Conservation (phyloP, 2,329 filamentous ascomycete species). For the Cryphonectria radicalis region DNA sequence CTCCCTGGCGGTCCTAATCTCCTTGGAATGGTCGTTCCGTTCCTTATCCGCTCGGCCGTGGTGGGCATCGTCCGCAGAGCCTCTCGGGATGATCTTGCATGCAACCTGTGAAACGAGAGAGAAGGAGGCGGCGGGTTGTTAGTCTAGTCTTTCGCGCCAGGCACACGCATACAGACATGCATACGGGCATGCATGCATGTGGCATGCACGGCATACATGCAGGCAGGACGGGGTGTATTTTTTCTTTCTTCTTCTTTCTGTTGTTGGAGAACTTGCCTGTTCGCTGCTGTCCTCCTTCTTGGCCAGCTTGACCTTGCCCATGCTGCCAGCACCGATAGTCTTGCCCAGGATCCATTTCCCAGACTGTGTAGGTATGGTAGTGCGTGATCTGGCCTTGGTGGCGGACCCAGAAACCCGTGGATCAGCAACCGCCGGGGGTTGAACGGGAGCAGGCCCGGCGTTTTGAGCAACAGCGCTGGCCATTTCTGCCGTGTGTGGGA, state of each 20-base stretch:
- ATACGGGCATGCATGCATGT: neutral
- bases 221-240: neutral
- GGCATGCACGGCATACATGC: neutral
- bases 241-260: too few species aligned
- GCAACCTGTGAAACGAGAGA: conserved; percentile 66
- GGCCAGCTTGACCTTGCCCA: conserved; percentile 98
- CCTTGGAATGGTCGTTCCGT: conserved; percentile 92
- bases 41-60: conserved; percentile 69
- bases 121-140: conserved; percentile 11
- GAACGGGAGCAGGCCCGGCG: conserved; percentile 55
- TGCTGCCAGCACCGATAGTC: conserved; percentile 95
- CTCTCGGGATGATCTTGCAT: conserved; percentile 94
- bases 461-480: conserved; percentile 49
- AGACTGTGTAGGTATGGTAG: conserved; percentile 86
- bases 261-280: conserved; percentile 64
- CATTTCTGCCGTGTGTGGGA: conserved; percentile 19
- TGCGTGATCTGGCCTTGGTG: conserved; percentile 62
- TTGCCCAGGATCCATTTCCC: conserved; percentile 96
- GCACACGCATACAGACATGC: neutral
- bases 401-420: conserved; percentile 53
- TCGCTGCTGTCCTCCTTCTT: conserved; percentile 88
- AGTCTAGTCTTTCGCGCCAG: conserved; percentile 16
- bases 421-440: conserved; percentile 52
- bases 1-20: conserved; percentile 91
- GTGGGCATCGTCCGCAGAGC: conserved; percentile 84